Evolutionary conservation across 305 asterid species (phyloP), one percentile per base, ranked within the genome.

Genomic region (Plantago rigida): DNA sequence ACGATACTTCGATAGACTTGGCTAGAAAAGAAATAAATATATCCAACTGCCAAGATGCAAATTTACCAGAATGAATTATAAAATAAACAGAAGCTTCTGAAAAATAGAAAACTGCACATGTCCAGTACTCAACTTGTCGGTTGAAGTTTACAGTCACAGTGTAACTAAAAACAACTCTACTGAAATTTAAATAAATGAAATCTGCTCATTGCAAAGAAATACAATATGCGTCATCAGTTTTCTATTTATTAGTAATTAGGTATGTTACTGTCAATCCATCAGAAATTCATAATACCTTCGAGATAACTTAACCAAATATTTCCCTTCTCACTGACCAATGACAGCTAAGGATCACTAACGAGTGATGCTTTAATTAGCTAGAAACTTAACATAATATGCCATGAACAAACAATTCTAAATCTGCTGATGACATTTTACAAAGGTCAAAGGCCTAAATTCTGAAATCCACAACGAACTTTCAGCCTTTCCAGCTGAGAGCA

Each of bases 1-100:
- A 84, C 81, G 72, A 93, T 78, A 79, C 94, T 87, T 63, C 96
- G 83, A 22, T 70, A 78, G 41, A 93, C 97, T 41, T 82, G 79
- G 69, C 81, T 79, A 69, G 97, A 93, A 77, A 87, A 89, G 82
- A 73, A 93, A 75, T 93, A 93, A 63, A 46, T 66, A 72, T 71
- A 85, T 46, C 83, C 97, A 81, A 93, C 99, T 93, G 86, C 87
- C 53, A 75, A 76, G 44, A 28, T 3, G 8, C 59, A 53, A 12
- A n/a, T 52, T 52, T 52, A 53, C 59, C n/a, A 53, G 11, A 29
- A 53, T 53, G 13, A 13, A 39, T 28, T 26, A 12, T 15, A 53
- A 26, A 4, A 28, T 5, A 28, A 39, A 53, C 5, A 14, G n/a
- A 53, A 53, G 59, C 59, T 31, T 31, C 26, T 10, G 22, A 12